A percentile compares a stretch with the other conserved stretches of the same genome.
phyloP scores from a whole-genome alignment of 164 flowering plant genomes.

The Platanus orientalis region DNA sequence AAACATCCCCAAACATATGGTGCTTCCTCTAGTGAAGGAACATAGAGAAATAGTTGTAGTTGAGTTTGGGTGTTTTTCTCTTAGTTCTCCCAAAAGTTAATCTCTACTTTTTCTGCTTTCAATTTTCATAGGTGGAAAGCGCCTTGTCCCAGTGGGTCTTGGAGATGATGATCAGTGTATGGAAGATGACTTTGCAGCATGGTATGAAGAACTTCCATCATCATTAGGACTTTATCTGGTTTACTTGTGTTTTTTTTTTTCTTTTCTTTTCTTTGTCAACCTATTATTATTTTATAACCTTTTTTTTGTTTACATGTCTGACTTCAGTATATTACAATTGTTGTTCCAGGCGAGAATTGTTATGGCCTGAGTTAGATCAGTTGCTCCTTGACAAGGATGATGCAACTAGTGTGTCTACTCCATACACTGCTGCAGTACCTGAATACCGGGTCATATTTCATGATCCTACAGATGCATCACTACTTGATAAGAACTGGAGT shows the following conservation, averaged over 20 bases:
- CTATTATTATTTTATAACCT: too few relatives aligned
- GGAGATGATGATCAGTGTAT: constrained; percentile 99
- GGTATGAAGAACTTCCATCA: constrained; percentile 49
- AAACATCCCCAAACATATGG: too few relatives aligned
- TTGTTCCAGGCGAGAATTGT: constrained; percentile 62
- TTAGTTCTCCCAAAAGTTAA: too few relatives aligned
- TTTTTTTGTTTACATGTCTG: too few relatives aligned
- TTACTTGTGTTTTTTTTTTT: too few relatives aligned
- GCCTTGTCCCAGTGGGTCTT: constrained; percentile 80
- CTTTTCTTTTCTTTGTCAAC: neutral
- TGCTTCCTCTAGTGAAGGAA: too few relatives aligned
- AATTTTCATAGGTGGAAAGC: constrained; percentile 80
- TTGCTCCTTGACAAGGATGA: constrained; percentile 80
- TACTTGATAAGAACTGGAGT: constrained; percentile 39
- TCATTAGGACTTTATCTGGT: neutral
- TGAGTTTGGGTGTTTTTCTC: neutral
- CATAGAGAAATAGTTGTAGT: neutral
- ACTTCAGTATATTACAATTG: too few relatives aligned
- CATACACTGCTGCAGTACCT: constrained; percentile 82
- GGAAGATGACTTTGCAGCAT: constrained; percentile 95
- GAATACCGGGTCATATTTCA: constrained; percentile 79
- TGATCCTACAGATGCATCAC: constrained; percentile 41
- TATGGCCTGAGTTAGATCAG: constrained; percentile 95
- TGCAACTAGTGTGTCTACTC: constrained; percentile 61
- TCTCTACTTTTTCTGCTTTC: constrained; percentile 1